These are phyloP conservation scores for Auricularia sp. DNA, from an alignment of 768 basidiomycete species.

Conservation along the genomic window DNA sequence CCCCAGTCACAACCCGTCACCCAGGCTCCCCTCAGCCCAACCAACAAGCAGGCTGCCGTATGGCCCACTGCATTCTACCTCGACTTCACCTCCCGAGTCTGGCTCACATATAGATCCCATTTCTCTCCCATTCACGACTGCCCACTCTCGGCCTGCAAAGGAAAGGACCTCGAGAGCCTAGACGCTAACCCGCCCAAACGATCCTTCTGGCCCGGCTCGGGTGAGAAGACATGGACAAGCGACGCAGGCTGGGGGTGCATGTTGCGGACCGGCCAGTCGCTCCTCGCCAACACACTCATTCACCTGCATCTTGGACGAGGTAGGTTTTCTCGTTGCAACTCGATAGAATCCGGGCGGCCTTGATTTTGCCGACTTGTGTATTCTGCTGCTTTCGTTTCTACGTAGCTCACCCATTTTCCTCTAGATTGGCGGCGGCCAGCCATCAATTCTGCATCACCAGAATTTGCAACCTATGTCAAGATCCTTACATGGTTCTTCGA, in stretches of 20 bases:
- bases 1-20: slow-evolving; percentile 3
- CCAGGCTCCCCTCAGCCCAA: slow-evolving; percentile 8
- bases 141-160: slow-evolving; percentile 25
- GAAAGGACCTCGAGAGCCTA: not conserved
- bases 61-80: slow-evolving; percentile 81
- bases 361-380: too few relatives aligned
- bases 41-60: slow-evolving; percentile 17
- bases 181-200: slow-evolving; percentile 25
- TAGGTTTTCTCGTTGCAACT: slow-evolving; percentile 21
- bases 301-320: slow-evolving; percentile 68
- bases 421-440: slow-evolving; percentile 81
- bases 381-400: not conserved
- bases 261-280: slow-evolving; percentile 76
- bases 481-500: slow-evolving; percentile 95
- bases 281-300: slow-evolving; percentile 73
- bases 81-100: slow-evolving; percentile 82
- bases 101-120: slow-evolving; percentile 87
- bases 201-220: slow-evolving; percentile 55
- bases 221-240: slow-evolving; percentile 73
- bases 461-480: slow-evolving; percentile 80
- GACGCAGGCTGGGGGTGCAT: slow-evolving; percentile 92
- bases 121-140: slow-evolving; percentile 73
- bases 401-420: not conserved
- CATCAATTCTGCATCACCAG: slow-evolving; percentile 44
- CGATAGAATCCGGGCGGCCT: too few relatives aligned